Base-by-base conservation (phyloP, 371 early-diverging fungal genomes). In the Sporodiniella umbellata region DNA sequence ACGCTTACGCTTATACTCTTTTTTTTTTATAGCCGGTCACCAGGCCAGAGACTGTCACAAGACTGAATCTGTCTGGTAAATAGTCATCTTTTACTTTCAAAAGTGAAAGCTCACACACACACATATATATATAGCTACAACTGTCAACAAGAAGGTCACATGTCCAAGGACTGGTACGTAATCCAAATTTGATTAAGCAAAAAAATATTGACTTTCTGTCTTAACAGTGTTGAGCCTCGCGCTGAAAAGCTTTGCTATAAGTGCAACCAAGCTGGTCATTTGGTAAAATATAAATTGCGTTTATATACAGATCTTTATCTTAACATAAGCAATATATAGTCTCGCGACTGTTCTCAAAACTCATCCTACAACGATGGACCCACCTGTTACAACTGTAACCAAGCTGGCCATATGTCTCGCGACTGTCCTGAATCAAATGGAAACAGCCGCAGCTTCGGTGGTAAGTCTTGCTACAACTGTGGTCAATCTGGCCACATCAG, bases 381-480 rank as follows among this genome's bases (percentile, higher is more conserved):
- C 53, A 55, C 75, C 46, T 79, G 81, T 68, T 81, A 81, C 75
- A 66, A 56, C 61, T 81, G 82, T 54, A 72, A 74, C 52, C 72
- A 76, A 70, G 12, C 70, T 48, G 81, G 81, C 35, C 85, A 84
- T 66, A 75, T 79, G 54, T 79, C 80, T 40, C 81, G 84, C 49
- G 70, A 80, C 67, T 81, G 81, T 60, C 66, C 72, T 39, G 70
- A 76, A 62, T 70, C 66, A 54, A 38, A 44, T 56, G 53, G 54
- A 26, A 46, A 46, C 21, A 46, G 23, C 45, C 37, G 63, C 50
- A 17, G 35, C 38, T 45, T 42, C 19, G 43, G 58, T 51, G 60
- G 60, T 60, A 63, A 54, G 50, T 44, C 64, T 48, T 79, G 81
- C 66, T 81, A 78, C 66, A 72, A 62, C 69, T 81, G 80, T 68